Conservation (phyloP, 2,329 filamentous ascomycete genomes). For the Ophiostoma ips region DNA sequence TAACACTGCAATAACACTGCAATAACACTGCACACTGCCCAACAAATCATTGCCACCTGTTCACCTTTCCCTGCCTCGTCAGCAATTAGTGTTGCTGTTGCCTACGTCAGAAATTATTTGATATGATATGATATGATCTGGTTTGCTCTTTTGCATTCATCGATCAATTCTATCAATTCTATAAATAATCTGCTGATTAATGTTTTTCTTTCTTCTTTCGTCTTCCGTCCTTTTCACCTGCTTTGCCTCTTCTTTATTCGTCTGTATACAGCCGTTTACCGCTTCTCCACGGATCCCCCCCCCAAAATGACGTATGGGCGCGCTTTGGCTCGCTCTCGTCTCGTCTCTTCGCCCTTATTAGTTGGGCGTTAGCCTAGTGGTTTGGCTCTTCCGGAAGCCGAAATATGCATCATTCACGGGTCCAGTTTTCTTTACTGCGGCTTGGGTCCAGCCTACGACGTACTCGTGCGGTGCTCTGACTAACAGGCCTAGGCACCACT, state of each 20-base stretch:
- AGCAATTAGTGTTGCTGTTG: too few species aligned
- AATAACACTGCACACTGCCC: background rate
- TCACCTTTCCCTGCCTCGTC: too few species aligned
- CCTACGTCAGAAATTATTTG: too few species aligned
- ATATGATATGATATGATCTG: too few species aligned
- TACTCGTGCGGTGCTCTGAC: too few species aligned
- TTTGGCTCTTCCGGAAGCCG: background rate
- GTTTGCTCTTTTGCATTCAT: background rate
- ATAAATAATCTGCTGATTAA: too few species aligned
- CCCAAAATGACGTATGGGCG: background rate
- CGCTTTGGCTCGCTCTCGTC: background rate
- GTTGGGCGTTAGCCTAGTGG: background rate
- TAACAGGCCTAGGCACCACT: slow-evolving; percentile 1
- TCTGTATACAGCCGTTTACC: background rate
- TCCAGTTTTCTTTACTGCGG: background rate
- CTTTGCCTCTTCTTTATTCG: background rate
- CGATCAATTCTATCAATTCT: too few species aligned
- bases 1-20: too few species aligned
- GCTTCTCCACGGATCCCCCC: background rate
- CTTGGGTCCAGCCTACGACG: background rate
- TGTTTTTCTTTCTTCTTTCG: too few species aligned
- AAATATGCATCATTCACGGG: background rate
- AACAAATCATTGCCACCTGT: too few species aligned
- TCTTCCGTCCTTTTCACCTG: background rate
- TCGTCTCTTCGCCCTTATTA: background rate